Evolutionary conservation across 768 basidiomycete genomes (phyloP).

Genomic region (Psilocybe azurescens): DNA sequence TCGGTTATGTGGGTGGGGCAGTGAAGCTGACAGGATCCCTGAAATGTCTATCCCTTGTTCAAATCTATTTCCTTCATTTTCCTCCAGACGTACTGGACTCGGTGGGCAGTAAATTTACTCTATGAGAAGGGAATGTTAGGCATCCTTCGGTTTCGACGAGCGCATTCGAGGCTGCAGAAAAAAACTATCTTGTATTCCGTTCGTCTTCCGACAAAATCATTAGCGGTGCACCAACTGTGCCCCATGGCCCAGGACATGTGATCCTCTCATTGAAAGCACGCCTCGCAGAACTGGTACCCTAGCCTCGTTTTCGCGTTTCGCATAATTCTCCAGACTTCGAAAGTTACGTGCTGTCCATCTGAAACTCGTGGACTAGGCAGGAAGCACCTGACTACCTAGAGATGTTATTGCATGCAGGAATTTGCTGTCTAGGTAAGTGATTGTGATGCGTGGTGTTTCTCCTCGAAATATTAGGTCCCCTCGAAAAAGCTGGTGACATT

Average conservation of each 20-base stretch:
- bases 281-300: not conserved
- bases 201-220: not conserved
- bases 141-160: no score
- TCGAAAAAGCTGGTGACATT: not conserved
- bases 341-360: not conserved
- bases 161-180: no score
- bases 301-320: not conserved
- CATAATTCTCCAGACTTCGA: not conserved
- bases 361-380: not conserved
- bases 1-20: not conserved
- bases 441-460: not conserved
- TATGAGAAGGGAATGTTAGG: no score
- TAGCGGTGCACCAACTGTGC: not conserved
- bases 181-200: no score
- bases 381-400: not conserved
- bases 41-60: no score
- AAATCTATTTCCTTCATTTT: no score
- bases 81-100: no score
- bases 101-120: no score
- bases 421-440: not conserved
- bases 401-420: not conserved
- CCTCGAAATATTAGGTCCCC: not conserved
- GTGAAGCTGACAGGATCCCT: not conserved
- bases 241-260: conserved; percentile 3
- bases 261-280: not conserved